Percentiles rank a stretch among this genome's conserved stretches.
Conservation (phyloP, 2,329 filamentous ascomycete species). For the Arthrobotrys sinensis region DNA sequence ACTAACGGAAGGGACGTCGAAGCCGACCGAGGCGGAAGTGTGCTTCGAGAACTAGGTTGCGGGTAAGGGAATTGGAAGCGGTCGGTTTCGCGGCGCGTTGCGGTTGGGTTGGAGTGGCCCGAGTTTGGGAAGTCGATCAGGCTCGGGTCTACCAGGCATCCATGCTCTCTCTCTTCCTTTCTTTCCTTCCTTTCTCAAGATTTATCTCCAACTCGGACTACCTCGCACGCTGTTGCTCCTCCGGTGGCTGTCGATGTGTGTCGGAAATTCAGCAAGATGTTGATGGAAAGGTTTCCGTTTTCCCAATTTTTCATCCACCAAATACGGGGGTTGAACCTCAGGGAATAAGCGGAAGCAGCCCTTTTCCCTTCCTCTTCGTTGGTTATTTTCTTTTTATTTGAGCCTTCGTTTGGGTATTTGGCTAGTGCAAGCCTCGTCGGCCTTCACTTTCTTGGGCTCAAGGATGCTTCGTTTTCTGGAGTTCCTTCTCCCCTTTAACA, state of each 20-base stretch:
- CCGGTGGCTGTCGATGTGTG: not conserved
- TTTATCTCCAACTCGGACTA: not conserved
- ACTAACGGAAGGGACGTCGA: conserved; percentile 29
- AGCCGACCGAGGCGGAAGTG: conserved; percentile 11
- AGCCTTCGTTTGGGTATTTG: not conserved
- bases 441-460: not conserved
- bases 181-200: not conserved
- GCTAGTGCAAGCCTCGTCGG: conserved; percentile 4
- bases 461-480: not conserved
- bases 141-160: conserved; percentile 36
- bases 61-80: conserved; percentile 6
- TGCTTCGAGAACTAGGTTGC: not conserved
- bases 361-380: not conserved
- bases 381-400: conserved; percentile 7
- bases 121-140: conserved; percentile 44
- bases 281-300: not conserved
- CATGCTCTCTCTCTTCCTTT: conserved; percentile 19
- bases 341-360: conserved; percentile 30
- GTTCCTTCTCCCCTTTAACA: conserved; percentile 4
- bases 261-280: not conserved
- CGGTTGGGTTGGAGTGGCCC: conserved; percentile 15
- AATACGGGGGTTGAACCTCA: conserved; percentile 20
- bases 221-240: not conserved
- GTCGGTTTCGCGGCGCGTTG: conserved; percentile 37
- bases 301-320: conserved; percentile 14